Evolutionary conservation across 805 yeast species (phyloP).

Genomic region (Lachancea thermotolerans): DNA sequence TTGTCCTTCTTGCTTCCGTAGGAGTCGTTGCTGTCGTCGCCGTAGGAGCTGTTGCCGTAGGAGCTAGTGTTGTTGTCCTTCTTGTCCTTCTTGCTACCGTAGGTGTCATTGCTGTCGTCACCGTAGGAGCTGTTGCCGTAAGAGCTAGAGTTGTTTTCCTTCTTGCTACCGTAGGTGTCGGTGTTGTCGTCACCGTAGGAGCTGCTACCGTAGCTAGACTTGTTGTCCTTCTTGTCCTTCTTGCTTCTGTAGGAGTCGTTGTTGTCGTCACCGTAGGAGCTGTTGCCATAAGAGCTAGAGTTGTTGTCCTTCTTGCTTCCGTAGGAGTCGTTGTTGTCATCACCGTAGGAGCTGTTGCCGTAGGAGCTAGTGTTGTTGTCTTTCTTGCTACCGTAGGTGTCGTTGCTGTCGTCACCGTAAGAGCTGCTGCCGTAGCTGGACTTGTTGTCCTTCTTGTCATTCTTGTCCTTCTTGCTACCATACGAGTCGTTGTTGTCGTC

Average conservation of each 20-base stretch:
- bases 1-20: slow-evolving; percentile 22
- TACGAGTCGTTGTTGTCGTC: slow-evolving; percentile 19
- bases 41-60: slow-evolving; percentile 21
- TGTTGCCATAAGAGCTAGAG: slow-evolving; percentile 15
- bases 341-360: slow-evolving; percentile 17
- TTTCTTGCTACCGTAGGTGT: slow-evolving; percentile 24
- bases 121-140: slow-evolving; percentile 17
- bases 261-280: slow-evolving; percentile 12
- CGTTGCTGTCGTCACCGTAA: slow-evolving; percentile 17
- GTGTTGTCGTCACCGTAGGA: slow-evolving; percentile 11
- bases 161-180: slow-evolving; percentile 17
- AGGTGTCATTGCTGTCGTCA: not conserved
- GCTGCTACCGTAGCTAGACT: not conserved
- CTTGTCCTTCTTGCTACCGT: slow-evolving; percentile 11
- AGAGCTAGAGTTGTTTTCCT: slow-evolving; percentile 10
- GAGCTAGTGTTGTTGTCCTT: slow-evolving; percentile 20
- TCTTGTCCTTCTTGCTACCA: slow-evolving; percentile 18
- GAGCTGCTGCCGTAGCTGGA: slow-evolving; percentile 18
- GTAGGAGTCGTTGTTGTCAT: slow-evolving; percentile 16
- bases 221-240: slow-evolving; percentile 10
- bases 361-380: slow-evolving; percentile 12
- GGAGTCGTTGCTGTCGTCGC: slow-evolving; percentile 18
- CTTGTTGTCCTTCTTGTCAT: slow-evolving; percentile 11
- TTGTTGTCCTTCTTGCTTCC: slow-evolving; percentile 19
- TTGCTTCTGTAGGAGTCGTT: slow-evolving; percentile 16